These are phyloP conservation scores for Senecio squalidus DNA, from an alignment of 140 eudicot genomes.

Conservation along the genomic window DNA sequence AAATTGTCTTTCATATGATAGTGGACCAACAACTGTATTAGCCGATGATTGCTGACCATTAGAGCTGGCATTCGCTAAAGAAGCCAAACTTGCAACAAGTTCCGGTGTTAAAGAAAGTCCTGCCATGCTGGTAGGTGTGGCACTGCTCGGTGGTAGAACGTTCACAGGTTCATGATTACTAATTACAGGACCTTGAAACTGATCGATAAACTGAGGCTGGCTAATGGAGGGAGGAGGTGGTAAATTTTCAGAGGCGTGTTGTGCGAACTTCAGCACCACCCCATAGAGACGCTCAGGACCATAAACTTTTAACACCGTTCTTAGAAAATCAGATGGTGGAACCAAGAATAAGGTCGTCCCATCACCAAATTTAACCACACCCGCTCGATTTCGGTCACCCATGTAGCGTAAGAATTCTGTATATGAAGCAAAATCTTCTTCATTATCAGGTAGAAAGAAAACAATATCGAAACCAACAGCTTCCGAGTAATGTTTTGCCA, in stretches of 20 bases:
- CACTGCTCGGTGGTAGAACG: slow-evolving; percentile 19
- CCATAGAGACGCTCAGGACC: slow-evolving; percentile 86
- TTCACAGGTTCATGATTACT: slow-evolving; percentile 25
- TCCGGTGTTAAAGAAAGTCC: slow-evolving; percentile 65
- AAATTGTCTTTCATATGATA: slow-evolving; percentile 14
- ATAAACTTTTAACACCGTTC: slow-evolving; percentile 44
- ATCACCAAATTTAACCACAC: slow-evolving; percentile 74
- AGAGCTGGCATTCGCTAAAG: slow-evolving; percentile 47
- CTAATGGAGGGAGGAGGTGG: slow-evolving; percentile 20
- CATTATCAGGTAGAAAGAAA: slow-evolving; percentile 76
- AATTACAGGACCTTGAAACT: slow-evolving; percentile 14
- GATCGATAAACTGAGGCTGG: slow-evolving; percentile 34
- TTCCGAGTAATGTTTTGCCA: slow-evolving; percentile 62
- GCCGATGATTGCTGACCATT: slow-evolving; percentile 20
- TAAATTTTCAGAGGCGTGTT: slow-evolving; percentile 22
- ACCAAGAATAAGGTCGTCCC: slow-evolving; percentile 85
- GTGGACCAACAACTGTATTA: slow-evolving; percentile 13
- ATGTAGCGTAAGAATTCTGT: slow-evolving; percentile 68
- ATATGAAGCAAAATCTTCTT: slow-evolving; percentile 73
- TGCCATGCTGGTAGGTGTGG: slow-evolving; percentile 28
- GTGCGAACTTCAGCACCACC: slow-evolving; percentile 60
- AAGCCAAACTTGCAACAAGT: slow-evolving; percentile 59
- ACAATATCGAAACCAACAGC: slow-evolving; percentile 65
- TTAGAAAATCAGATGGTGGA: slow-evolving; percentile 82
- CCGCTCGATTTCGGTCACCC: slow-evolving; percentile 68